Evolutionary conservation across 768 basidiomycete genomes (phyloP).

Genomic region (Rhizopogon rudus): DNA sequence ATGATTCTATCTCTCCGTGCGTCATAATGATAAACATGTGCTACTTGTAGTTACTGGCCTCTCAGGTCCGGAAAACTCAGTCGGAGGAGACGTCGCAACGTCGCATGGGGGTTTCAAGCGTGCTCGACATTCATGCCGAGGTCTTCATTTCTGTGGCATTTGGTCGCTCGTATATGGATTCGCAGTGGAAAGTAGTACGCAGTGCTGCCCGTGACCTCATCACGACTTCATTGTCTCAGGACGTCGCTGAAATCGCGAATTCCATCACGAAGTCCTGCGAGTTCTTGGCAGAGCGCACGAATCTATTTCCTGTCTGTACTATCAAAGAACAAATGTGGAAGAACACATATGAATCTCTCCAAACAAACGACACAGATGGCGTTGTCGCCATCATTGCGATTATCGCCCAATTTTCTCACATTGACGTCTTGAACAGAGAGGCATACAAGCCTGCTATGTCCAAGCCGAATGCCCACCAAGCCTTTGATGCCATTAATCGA

Average conservation of each 20-base stretch:
- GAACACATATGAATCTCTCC: constrained; percentile 54
- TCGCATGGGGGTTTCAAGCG: constrained; percentile 27
- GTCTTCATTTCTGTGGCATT: constrained; percentile 45
- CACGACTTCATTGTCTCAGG: constrained; percentile 24
- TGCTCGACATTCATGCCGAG: constrained; percentile 48
- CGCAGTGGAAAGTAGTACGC: constrained; percentile 41
- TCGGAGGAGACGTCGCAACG: constrained; percentile 20
- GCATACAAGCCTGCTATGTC: constrained; percentile 41
- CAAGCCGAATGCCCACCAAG: constrained; percentile 22
- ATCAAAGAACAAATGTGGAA: constrained; percentile 66
- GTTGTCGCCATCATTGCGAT: constrained; percentile 54
- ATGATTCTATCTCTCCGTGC: background rate
- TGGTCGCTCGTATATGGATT: constrained; percentile 29
- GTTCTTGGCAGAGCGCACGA: constrained; percentile 24
- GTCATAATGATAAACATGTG: constrained; percentile 5
- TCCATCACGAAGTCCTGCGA: constrained; percentile 29
- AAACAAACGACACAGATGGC: constrained; percentile 53
- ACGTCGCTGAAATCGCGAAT: constrained; percentile 27
- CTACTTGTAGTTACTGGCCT: constrained; percentile 26
- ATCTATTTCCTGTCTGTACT: constrained; percentile 29
- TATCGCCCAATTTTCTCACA: constrained; percentile 56
- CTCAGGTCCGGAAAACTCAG: constrained; percentile 28
- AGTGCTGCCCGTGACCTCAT: constrained; percentile 37
- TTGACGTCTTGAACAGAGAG: constrained; percentile 54
- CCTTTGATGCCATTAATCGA: constrained; percentile 56